phyloP scores from a whole-genome alignment of 345 rosid species.

The Eucalyptus regnans region DNA sequence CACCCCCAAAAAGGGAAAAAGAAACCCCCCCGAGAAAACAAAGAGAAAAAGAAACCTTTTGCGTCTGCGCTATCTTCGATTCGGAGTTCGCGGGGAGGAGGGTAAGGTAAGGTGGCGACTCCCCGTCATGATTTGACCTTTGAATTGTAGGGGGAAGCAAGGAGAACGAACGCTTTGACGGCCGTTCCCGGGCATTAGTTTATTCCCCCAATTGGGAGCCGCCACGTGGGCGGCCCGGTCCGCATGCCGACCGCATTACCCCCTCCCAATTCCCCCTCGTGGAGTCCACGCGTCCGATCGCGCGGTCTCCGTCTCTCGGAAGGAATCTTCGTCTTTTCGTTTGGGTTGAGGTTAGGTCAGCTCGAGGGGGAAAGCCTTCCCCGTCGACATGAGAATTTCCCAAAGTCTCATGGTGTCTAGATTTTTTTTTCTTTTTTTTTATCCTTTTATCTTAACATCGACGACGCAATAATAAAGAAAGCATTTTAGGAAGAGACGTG shows the following conservation, averaged over 20 bases:
- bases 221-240: neutral
- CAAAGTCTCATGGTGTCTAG: neutral
- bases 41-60: neutral
- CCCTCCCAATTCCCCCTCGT: neutral
- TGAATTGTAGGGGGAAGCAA: neutral
- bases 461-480: neutral
- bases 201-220: neutral
- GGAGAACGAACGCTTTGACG: neutral
- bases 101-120: neutral
- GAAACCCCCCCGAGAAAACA: neutral
- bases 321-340: neutral
- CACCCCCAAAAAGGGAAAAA: neutral
- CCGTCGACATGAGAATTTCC: neutral
- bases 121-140: neutral
- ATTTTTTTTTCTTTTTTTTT: too few species aligned
- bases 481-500: neutral
- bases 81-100: neutral
- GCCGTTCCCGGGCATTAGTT: neutral
- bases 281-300: neutral
- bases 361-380: neutral
- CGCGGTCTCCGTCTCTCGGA: neutral
- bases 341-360: neutral
- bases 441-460: neutral
- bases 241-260: neutral
- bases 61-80: neutral